Percentiles rank a stretch among this genome's conserved stretches.
phyloP scores from a whole-genome alignment of 257 asterid species.

The Parsonsia alboflavescens region DNA sequence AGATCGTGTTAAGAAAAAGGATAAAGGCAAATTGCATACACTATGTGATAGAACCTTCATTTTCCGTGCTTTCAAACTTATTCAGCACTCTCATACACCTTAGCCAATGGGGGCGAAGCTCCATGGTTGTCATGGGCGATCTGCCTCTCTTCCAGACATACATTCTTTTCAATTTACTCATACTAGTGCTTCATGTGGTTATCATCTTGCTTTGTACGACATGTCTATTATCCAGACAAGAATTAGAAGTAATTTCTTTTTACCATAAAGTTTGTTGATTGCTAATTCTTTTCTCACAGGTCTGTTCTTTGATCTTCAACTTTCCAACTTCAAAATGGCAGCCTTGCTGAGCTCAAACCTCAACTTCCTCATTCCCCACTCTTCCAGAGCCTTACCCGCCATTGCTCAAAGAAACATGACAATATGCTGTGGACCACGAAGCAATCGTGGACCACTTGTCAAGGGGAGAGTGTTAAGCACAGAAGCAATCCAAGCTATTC shows the following conservation, averaged over 20 bases:
- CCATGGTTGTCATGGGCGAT: background rate
- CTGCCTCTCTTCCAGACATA: background rate
- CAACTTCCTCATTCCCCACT: constrained; percentile 30
- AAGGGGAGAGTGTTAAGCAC: constrained; percentile 77
- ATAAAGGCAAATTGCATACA: background rate
- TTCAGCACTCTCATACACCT: background rate
- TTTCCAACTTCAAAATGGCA: constrained; percentile 30
- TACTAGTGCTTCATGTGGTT: background rate
- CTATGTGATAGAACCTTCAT: background rate
- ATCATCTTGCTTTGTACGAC: background rate
- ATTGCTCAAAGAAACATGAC: constrained; percentile 23
- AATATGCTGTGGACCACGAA: constrained; percentile 69
- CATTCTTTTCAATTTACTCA: background rate
- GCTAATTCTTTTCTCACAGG: background rate
- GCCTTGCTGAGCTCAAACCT: constrained; percentile 29
- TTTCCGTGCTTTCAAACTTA: background rate
- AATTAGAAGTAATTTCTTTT: background rate
- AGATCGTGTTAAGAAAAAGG: background rate
- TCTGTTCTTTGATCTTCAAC: background rate
- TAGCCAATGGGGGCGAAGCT: background rate
- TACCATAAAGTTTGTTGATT: background rate
- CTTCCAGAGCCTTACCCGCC: constrained; percentile 17
- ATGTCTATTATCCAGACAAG: background rate
- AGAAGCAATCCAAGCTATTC: constrained; percentile 92
- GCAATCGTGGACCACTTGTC: constrained; percentile 70